Conservation (phyloP, 2,329 filamentous ascomycete genomes). For the Arthrobotrys conoides region DNA sequence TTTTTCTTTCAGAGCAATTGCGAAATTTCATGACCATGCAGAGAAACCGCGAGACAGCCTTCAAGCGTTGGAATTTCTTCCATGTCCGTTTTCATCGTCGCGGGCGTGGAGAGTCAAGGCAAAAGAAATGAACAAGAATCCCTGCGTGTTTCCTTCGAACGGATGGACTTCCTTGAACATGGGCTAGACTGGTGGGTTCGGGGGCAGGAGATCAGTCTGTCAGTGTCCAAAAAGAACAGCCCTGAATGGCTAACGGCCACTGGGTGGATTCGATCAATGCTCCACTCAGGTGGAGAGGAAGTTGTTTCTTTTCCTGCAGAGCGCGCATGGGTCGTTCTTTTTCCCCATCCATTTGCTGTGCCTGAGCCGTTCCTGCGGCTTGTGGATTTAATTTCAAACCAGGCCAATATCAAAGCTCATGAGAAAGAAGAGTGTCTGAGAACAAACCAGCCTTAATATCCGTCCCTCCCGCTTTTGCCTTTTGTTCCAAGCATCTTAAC, state of each 20-base stretch:
- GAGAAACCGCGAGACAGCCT: background rate
- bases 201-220: conserved; percentile 59
- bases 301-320: conserved; percentile 61
- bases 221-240: conserved; percentile 50
- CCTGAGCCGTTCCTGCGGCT: conserved; percentile 60
- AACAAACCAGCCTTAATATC: conserved; percentile 59
- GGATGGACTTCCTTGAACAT: conserved; percentile 61
- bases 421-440: conserved; percentile 59
- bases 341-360: conserved; percentile 46
- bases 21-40: conserved; percentile 5
- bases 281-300: conserved; percentile 58
- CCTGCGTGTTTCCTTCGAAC: conserved; percentile 54
- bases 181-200: conserved; percentile 51
- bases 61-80: conserved; percentile 20
- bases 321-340: conserved; percentile 33
- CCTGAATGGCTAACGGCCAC: conserved; percentile 37
- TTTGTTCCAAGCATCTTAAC: conserved; percentile 40
- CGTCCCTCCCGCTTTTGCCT: conserved; percentile 55
- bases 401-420: conserved; percentile 59
- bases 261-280: conserved; percentile 45
- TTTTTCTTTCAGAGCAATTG: conserved; percentile 2
- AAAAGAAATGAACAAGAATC: conserved; percentile 46
- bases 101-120: conserved; percentile 39
- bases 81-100: conserved; percentile 30
- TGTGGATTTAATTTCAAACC: conserved; percentile 61